Evolutionary conservation across 2,329 filamentous ascomycete genomes (phyloP).

Genomic region (Scytalidium sp.): DNA sequence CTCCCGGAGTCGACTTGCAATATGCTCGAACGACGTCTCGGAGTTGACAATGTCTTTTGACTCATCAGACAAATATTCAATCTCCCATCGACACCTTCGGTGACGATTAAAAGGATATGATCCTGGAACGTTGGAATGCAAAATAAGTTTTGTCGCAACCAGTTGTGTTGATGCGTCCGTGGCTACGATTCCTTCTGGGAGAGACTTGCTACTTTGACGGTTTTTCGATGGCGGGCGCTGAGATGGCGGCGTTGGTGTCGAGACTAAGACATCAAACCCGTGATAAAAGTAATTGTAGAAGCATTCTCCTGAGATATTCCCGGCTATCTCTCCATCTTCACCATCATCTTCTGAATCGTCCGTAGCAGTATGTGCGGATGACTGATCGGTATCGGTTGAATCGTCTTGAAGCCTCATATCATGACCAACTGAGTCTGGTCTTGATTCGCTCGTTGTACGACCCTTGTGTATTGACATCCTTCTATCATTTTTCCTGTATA

Average conservation of each 20-base stretch:
- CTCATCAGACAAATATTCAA: conserved; percentile 53
- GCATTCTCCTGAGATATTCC: conserved; percentile 64
- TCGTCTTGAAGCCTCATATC: conserved; percentile 42
- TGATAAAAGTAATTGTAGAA: conserved; percentile 99
- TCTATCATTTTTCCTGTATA: conserved; percentile 88
- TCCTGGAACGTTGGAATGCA: conserved; percentile 92
- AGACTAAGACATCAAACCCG: conserved; percentile 92
- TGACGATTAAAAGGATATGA: conserved; percentile 97
- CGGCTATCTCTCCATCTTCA: conserved; percentile 53
- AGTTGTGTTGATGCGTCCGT: conserved; percentile 54
- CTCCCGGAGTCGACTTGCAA: conserved; percentile 65
- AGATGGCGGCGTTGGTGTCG: conserved; percentile 65
- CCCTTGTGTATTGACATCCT: conserved; percentile 81
- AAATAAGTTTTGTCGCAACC: conserved; percentile 85
- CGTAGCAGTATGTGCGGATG: conserved; percentile 67
- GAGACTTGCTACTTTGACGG: conserved; percentile 17
- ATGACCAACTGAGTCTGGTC: conserved; percentile 35
- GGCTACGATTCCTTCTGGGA: conserved; percentile 17
- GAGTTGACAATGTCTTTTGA: conserved; percentile 32
- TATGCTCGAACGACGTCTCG: conserved; percentile 73
- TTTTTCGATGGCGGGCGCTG: conserved; percentile 54
- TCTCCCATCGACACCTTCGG: conserved; percentile 82
- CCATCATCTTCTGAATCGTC: conserved; percentile 66
- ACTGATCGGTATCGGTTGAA: conserved; percentile 70
- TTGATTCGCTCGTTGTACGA: conserved; percentile 48